Base-by-base conservation (phyloP, 2,329 filamentous ascomycete genomes). In the Fusarium haematococcum region DNA sequence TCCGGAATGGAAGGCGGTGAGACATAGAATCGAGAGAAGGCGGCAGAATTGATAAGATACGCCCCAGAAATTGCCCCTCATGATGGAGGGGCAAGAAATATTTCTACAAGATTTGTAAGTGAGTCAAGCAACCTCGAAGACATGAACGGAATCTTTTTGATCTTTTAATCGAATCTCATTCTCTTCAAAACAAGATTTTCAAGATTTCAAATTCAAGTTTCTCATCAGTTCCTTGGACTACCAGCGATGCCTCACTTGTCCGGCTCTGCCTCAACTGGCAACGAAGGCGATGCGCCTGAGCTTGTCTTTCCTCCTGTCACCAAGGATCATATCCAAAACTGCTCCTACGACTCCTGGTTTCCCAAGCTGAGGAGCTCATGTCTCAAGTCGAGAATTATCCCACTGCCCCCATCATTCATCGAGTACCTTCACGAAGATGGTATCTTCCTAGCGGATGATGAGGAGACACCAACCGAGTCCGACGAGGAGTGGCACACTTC, bases 281-380 rank as follows among this genome's bases (percentile, higher is more conserved):
- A 48, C 32, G 66, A 65, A 39, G 62, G 62, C 30, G 77, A 77
- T 32, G 72, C 73, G 27, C 69, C 70, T 37, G 76, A 80, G 32
- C 58, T 94, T 20, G 90, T 90, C 23, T 98, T 99, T 80, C 94
- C 95, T 23, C 94, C 95, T 1, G 90, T 98, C 67, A 95, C 92
- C 35, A 93, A 92, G 80, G 90, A 93, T 56, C 96, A 99, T 80
- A 97, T 99, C 70, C 86, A 98, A 64, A 93, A 98, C 83, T 99
- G 96, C 84, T 97, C 97, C 48, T 98, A 97, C 83, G 94, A 98
- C 81, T 90, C 89, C 69, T 99, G 97, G 97, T 94, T 98, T 79
- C 91, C 93, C 57, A 92, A 90, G 88, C 98, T 97, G 81, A 92
- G 94, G 69, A 86, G 90, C 9, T 89, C 94, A 57, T 95, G 95